Evolutionary conservation across 495 filamentous ascomycete species (phyloP), one percentile per base, ranked within the genome.

Genomic region (Chaetomium tenue): DNA sequence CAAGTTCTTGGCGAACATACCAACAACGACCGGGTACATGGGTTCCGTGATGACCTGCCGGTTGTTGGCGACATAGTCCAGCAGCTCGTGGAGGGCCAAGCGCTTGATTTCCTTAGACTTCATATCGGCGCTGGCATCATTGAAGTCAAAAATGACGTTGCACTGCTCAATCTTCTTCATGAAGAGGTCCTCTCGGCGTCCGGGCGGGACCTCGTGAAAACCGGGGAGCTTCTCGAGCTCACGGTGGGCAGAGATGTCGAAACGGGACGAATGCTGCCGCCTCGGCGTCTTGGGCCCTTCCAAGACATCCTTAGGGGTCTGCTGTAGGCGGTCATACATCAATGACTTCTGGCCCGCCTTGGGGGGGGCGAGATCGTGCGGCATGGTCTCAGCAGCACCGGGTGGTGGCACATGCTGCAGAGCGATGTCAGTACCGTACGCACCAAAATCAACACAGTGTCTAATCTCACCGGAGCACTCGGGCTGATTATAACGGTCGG

Each of bases 141-240:
- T 99, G 80, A 99, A 99, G 76, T 99, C 94, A 71, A 99, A 99
- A 69, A 99, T 99, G 77, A 99, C 95, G 72, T 99, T 99, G 82
- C 94, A 99, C 77, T 99, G 94, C 72, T 98, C 94, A 71, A 99
- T 95, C 83, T 99, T 99, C 75, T 98, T 92, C 93, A 99, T 97
- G 79, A 99, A 99, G 20, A 99, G 84, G 50, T 98, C 94, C 79
- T 99, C 93, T 58, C 94, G 89, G 42, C 92, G 86, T 67, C 96
- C 93, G 22, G 94, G 95, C 12, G 93, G 89, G 55, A 98, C 94
- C 77, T 99, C 94, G 74, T 98, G 94, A 79, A 99, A 99, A n/a
- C 94, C 93, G 0, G 93, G 92, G 15, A 98, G 81, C 78, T 99
- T 99, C 73, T 98, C 95, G 50, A 99, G 80, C 77, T 99, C 94